Evolutionary conservation across 805 yeast genomes (phyloP).

Genomic region (Sugiyamaella marilandica): DNA sequence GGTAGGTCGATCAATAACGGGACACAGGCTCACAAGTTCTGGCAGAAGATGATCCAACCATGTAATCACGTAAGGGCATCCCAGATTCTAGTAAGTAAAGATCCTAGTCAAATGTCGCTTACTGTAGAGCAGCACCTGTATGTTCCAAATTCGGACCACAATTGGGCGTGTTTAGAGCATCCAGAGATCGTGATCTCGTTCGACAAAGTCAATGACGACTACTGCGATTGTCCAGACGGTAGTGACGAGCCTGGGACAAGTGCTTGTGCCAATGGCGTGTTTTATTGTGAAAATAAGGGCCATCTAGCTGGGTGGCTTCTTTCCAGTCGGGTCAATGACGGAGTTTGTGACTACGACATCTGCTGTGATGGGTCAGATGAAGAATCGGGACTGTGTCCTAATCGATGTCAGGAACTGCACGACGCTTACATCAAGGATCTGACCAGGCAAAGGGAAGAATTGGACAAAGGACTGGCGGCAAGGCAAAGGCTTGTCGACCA

Average conservation of each 20-base stretch:
- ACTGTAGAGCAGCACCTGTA: conserved; percentile 34
- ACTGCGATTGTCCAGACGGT: conserved; percentile 97
- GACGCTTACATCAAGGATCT: conserved; percentile 33
- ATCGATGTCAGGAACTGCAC: conserved; percentile 50
- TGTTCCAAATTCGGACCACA: conserved; percentile 45
- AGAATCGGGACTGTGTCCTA: conserved; percentile 47
- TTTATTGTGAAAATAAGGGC: conserved; percentile 77
- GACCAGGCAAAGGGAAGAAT: conserved; percentile 19
- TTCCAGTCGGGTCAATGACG: conserved; percentile 72
- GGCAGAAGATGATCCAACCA: neutral
- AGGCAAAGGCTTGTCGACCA: conserved; percentile 31
- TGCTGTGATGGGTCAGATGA: conserved; percentile 98
- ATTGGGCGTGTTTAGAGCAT: conserved; percentile 67
- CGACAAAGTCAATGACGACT: conserved; percentile 75
- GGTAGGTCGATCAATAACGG: neutral
- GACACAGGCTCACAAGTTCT: neutral
- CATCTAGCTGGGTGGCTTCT: conserved; percentile 59
- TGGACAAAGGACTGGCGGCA: conserved; percentile 35
- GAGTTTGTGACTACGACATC: conserved; percentile 78
- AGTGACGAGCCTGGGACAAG: conserved; percentile 95
- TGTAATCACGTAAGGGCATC: neutral
- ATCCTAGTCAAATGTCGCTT: neutral
- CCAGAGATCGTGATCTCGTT: conserved; percentile 59
- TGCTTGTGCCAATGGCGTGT: conserved; percentile 58
- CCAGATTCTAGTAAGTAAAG: neutral